A percentile compares a stretch with the other conserved stretches of the same genome.
Evolutionary conservation across 768 basidiomycete genomes (phyloP).

Genomic region (Kwoniella shandongensis): DNA sequence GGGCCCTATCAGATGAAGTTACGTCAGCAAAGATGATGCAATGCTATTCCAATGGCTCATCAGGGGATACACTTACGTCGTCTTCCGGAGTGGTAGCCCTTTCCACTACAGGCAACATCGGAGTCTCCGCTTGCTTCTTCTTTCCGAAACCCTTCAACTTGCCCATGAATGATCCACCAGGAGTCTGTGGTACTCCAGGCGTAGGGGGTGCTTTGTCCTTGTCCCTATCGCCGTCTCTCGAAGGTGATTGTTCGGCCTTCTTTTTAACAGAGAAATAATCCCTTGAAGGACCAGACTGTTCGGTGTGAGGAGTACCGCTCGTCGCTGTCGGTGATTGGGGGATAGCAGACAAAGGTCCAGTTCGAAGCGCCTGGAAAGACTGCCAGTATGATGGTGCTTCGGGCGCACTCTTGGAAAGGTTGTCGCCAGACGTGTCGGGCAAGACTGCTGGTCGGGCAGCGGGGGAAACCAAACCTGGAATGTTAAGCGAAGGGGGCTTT

Average conservation of each 20-base stretch:
- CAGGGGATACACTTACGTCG: conserved; percentile 29
- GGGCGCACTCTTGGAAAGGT: conserved; percentile 38
- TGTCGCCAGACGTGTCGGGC: conserved; percentile 45
- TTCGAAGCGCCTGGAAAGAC: conserved; percentile 35
- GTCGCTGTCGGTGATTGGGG: conserved; percentile 56
- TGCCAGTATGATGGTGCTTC: conserved; percentile 22
- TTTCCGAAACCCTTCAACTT: conserved; percentile 66
- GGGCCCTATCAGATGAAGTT: conserved; percentile 25
- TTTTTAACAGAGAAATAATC: conserved; percentile 51
- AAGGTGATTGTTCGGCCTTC: conserved; percentile 20
- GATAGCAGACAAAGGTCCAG: conserved; percentile 51
- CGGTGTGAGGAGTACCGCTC: conserved; percentile 18
- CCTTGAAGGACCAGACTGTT: conserved; percentile 14
- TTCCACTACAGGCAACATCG: conserved; percentile 36
- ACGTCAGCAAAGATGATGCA: background rate
- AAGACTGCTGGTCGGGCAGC: conserved; percentile 57
- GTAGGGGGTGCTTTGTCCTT: conserved; percentile 22
- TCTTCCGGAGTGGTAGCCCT: conserved; percentile 28
- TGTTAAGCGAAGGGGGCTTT: conserved; percentile 51
- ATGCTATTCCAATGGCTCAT: background rate
- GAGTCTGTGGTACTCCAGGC: conserved; percentile 21
- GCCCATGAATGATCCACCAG: conserved; percentile 66
- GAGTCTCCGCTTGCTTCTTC: conserved; percentile 35
- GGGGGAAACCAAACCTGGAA: conserved; percentile 63
- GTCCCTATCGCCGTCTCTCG: conserved; percentile 13